Conservation (phyloP, 352 stramenopile genomes). For the Phytophthora megakarya region DNA sequence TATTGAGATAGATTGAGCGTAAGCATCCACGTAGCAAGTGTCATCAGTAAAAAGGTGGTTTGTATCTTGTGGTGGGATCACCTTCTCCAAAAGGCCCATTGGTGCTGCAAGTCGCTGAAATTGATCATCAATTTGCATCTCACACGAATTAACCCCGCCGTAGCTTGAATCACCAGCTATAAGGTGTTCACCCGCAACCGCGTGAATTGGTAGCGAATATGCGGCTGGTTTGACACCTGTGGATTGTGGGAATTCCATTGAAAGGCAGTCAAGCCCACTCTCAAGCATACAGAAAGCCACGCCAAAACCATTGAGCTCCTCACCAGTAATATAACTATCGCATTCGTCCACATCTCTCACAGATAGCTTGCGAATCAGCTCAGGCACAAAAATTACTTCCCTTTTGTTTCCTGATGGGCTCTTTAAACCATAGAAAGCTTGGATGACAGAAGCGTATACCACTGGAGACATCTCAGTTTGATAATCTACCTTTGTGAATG, state of each 20-base stretch:
- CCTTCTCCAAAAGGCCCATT: constrained; percentile 18
- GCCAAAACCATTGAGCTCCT: constrained; percentile 58
- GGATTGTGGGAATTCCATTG: constrained; percentile 27
- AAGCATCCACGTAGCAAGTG: constrained; percentile 10
- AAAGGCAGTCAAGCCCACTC: constrained; percentile 27
- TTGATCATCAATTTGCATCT: constrained; percentile 33
- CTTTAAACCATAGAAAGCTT: constrained; percentile 41
- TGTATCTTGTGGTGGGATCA: constrained; percentile 28
- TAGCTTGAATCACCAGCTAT: constrained; percentile 6
- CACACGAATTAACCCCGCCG: constrained; percentile 21
- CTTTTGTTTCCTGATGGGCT: not conserved
- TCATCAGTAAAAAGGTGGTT: constrained; percentile 20
- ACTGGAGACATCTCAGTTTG: constrained; percentile 42
- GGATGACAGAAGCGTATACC: constrained; percentile 43
- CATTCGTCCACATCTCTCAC: constrained; percentile 28
- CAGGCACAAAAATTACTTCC: constrained; percentile 31
- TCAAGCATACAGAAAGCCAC: constrained; percentile 58
- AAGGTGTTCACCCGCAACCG: constrained; percentile 7
- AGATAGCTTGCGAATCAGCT: constrained; percentile 49
- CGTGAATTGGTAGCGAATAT: constrained; percentile 31
- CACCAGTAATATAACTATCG: constrained; percentile 19
- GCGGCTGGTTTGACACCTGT: constrained; percentile 24
- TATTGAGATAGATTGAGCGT: constrained; percentile 44
- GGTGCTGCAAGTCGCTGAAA: constrained; percentile 43
- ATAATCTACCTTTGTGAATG: constrained; percentile 39